phyloP scores from a whole-genome alignment of 495 filamentous ascomycete species.

The Neurospora sp. region DNA sequence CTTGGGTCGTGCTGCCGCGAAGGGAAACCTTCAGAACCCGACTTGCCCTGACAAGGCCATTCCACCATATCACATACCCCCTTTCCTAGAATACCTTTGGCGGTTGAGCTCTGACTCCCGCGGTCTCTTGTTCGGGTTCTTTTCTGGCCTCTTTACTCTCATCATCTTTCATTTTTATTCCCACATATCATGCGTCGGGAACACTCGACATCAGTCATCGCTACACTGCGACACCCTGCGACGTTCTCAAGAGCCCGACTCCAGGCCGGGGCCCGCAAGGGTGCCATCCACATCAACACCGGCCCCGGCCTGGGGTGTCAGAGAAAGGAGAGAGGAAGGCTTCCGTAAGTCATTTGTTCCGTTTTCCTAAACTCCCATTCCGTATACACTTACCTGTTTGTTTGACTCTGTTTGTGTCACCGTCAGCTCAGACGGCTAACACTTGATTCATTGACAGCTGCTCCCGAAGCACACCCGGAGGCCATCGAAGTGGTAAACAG shows the following conservation, averaged over 20 bases:
- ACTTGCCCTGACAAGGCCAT: conserved; percentile 20
- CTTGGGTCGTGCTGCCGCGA: conserved; percentile 19
- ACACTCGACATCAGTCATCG: too few relatives aligned
- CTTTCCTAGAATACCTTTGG: not conserved
- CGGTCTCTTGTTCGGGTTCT: not conserved
- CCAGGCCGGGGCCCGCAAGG: not conserved
- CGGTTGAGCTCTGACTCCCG: not conserved
- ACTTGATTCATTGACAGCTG: not conserved
- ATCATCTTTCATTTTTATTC: not conserved
- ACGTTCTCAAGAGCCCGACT: not conserved
- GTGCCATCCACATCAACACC: not conserved
- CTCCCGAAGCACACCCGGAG: not conserved
- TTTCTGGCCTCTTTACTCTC: not conserved
- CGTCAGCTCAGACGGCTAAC: not conserved
- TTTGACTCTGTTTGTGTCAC: not conserved
- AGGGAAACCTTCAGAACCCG: conserved; percentile 11
- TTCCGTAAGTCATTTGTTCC: not conserved
- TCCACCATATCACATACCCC: not conserved
- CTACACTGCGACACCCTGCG: not conserved
- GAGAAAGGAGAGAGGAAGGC: not conserved
- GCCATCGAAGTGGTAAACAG: not conserved
- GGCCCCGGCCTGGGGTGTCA: not conserved
- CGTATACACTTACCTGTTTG: not conserved
- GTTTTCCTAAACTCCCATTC: not conserved
- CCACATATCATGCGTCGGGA: too few relatives aligned